Evolutionary conservation across 352 stramenopile genomes (phyloP).

Genomic region (Phytopythium chamaehyphon): DNA sequence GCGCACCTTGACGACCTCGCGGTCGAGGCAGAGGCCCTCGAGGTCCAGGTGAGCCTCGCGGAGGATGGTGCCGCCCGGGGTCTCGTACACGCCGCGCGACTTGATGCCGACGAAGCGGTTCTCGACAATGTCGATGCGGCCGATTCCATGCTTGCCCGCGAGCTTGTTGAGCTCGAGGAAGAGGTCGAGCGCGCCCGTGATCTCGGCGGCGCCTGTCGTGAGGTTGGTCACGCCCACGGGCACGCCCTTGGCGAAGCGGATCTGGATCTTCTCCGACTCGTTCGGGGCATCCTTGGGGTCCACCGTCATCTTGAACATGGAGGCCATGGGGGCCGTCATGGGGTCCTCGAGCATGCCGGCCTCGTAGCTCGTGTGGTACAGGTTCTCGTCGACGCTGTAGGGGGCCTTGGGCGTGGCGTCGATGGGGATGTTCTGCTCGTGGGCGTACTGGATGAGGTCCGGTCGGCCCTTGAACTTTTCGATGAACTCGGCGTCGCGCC

Average conservation of each 20-base stretch:
- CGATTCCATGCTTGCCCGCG: conserved; percentile 95
- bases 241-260: conserved; percentile 96
- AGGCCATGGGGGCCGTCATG: conserved; percentile 89
- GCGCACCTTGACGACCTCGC: conserved; percentile 94
- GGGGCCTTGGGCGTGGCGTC: conserved; percentile 96
- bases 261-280: conserved; percentile 84
- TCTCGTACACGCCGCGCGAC: conserved; percentile 98
- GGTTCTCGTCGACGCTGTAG: conserved; percentile 98
- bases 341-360: conserved; percentile 95
- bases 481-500: conserved; percentile 98
- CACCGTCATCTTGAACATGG: conserved; percentile 99
- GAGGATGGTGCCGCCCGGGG: conserved; percentile 93
- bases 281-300: conserved; percentile 94
- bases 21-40: conserved; percentile 97
- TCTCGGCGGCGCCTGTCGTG: conserved; percentile 65
- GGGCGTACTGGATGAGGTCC: conserved; percentile 96
- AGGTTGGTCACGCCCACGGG: conserved; percentile 93
- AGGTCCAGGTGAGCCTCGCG: conserved; percentile 87
- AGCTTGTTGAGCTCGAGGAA: conserved; percentile 98
- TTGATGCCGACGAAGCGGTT: conserved; percentile 99
- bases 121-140: conserved; percentile 99
- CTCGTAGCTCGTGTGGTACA: conserved; percentile 99
- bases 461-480: conserved; percentile 97
- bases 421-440: conserved; percentile 96
- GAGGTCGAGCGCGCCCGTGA: conserved; percentile 93